Conservation (phyloP, 2,329 filamentous ascomycete species). For the Ascochyta viciae-villosae region DNA sequence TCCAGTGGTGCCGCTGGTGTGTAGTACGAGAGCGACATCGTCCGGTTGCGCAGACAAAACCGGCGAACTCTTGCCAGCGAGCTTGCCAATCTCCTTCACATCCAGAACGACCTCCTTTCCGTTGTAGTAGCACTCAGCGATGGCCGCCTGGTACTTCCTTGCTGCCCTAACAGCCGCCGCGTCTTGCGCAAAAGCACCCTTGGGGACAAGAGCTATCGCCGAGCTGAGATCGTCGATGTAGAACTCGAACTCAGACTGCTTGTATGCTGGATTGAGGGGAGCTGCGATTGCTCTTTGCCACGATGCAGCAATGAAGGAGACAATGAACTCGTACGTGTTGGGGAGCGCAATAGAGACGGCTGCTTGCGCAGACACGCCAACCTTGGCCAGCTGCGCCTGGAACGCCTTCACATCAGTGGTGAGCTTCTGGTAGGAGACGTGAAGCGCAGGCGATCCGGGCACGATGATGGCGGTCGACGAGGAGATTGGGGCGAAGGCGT, state of each 20-base stretch:
- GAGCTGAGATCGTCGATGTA: constrained; percentile 89
- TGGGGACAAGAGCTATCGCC: constrained; percentile 76
- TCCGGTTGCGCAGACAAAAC: constrained; percentile 70
- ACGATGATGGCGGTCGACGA: constrained; percentile 73
- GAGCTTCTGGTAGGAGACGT: constrained; percentile 74
- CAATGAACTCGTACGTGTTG: constrained; percentile 88
- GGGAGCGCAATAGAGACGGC: constrained; percentile 83
- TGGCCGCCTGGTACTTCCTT: constrained; percentile 79
- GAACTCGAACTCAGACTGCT: constrained; percentile 89
- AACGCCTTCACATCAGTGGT: constrained; percentile 71
- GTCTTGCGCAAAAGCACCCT: constrained; percentile 70
- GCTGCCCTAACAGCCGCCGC: constrained; percentile 78
- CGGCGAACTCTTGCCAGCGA: constrained; percentile 59
- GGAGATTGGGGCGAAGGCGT: constrained; percentile 62
- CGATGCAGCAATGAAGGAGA: constrained; percentile 84
- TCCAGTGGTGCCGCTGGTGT: constrained; percentile 86
- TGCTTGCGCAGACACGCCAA: constrained; percentile 72
- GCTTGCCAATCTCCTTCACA: constrained; percentile 76
- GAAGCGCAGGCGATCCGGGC: constrained; percentile 70
- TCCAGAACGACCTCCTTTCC: constrained; percentile 74
- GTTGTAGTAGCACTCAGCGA: constrained; percentile 87
- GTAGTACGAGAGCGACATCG: constrained; percentile 80
- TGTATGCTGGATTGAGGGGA: constrained; percentile 87
- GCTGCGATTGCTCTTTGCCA: constrained; percentile 85
- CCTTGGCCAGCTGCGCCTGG: constrained; percentile 77